phyloP scores from a whole-genome alignment of 192 early-diverging fungal genomes.

The Radiomyces spectabilis region DNA sequence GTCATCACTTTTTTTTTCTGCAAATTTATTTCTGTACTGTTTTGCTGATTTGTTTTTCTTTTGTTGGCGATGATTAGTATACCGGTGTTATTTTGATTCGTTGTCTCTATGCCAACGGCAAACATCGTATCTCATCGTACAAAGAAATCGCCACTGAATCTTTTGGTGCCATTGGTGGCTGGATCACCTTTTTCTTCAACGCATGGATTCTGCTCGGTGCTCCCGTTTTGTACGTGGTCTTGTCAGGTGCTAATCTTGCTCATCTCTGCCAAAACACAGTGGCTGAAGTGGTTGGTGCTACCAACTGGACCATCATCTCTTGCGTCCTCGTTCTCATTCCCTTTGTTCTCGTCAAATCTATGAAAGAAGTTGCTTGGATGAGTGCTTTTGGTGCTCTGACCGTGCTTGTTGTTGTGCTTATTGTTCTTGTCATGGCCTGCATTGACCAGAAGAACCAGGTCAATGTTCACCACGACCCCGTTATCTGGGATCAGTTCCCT shows the following conservation, averaged over 20 bases:
- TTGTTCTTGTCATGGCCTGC: slow-evolving; percentile 54
- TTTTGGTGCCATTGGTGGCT: slow-evolving; percentile 58
- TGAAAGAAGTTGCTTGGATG: slow-evolving; percentile 74
- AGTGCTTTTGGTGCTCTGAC: slow-evolving; percentile 70
- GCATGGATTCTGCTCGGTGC: slow-evolving; percentile 62
- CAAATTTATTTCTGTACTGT: too few species aligned
- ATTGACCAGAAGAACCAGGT: slow-evolving; percentile 31
- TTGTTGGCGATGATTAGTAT: too few species aligned
- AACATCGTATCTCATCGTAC: slow-evolving; percentile 48
- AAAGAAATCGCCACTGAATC: slow-evolving; percentile 64
- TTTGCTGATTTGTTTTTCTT: too few species aligned
- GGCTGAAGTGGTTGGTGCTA: slow-evolving; percentile 31
- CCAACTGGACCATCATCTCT: slow-evolving; percentile 59
- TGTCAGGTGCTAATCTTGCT: slow-evolving; percentile 65
- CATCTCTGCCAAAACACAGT: slow-evolving; percentile 39
- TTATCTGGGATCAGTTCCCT: slow-evolving; percentile 65
- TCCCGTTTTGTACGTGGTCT: slow-evolving; percentile 62
- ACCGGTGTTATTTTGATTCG: slow-evolving; percentile 64
- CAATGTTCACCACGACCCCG: slow-evolving; percentile 32
- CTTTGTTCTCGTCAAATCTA: slow-evolving; percentile 64
- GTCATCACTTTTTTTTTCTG: too few species aligned
- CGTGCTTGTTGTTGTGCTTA: slow-evolving; percentile 61
- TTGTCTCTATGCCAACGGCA: slow-evolving; percentile 65
- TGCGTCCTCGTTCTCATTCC: slow-evolving; percentile 58
- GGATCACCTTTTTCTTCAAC: slow-evolving; percentile 60